Evolutionary conservation across 2,329 filamentous ascomycete genomes (phyloP).

Genomic region (Penicillium capsulatum): DNA sequence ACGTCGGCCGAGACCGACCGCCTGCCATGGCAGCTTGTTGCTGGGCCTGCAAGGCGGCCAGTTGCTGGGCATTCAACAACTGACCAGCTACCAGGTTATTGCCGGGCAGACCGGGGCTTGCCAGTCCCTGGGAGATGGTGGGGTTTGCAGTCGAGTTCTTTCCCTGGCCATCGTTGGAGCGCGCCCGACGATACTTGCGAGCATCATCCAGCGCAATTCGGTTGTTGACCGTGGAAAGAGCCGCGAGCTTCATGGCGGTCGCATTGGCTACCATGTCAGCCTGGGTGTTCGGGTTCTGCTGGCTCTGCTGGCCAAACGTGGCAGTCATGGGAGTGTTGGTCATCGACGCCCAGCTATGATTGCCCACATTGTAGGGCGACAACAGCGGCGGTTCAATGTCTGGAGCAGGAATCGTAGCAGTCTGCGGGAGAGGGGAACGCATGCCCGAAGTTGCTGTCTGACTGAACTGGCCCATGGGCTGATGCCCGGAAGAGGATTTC

Average conservation of each 20-base stretch:
- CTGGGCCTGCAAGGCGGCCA: constrained; percentile 73
- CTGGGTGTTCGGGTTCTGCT: constrained; percentile 54
- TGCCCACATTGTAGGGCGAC: constrained; percentile 71
- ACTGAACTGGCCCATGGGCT: constrained; percentile 87
- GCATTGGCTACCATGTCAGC: constrained; percentile 98
- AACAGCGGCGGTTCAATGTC: constrained; percentile 78
- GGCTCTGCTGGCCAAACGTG: constrained; percentile 61
- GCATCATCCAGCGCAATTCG: constrained; percentile 95
- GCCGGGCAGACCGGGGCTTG: constrained; percentile 60
- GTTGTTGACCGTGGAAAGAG: constrained; percentile 96
- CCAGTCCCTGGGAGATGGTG: constrained; percentile 63
- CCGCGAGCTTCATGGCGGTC: constrained; percentile 97
- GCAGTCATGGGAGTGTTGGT: constrained; percentile 94
- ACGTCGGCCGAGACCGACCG: constrained; percentile 80
- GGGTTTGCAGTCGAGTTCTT: constrained; percentile 48
- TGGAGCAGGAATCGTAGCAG: constrained; percentile 69
- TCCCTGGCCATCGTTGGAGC: constrained; percentile 72
- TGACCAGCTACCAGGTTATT: constrained; percentile 85
- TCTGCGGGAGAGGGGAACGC: constrained; percentile 80
- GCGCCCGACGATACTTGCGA: constrained; percentile 86
- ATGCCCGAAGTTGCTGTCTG: constrained; percentile 74
- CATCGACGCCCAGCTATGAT: constrained; percentile 97
- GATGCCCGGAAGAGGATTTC: constrained; percentile 73
- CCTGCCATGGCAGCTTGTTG: constrained; percentile 54
- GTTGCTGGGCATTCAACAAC: constrained; percentile 76